These are phyloP conservation scores for Syzygium grande DNA, from an alignment of 345 rosid genomes.

Conservation along the genomic window DNA sequence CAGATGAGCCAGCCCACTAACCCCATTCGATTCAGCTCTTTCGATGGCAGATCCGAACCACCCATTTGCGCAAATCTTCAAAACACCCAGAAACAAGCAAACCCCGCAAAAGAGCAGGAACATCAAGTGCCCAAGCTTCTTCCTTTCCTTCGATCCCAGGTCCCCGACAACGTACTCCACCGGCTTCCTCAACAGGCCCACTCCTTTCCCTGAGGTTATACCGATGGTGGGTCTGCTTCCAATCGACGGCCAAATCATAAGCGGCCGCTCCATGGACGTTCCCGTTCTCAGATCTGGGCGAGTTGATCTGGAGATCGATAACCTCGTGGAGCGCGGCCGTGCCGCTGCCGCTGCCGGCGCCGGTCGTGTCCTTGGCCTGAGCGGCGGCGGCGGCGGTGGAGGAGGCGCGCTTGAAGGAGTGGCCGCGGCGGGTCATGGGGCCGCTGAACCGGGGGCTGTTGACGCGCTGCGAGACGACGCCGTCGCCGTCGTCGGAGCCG, in stretches of 20 bases:
- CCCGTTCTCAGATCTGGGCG: constrained; percentile 72
- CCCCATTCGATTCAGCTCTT: constrained; percentile 44
- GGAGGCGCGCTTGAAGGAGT: constrained; percentile 70
- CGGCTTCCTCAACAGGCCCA: constrained; percentile 26
- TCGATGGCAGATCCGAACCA: constrained; percentile 91
- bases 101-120: constrained; percentile 71
- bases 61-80: constrained; percentile 80
- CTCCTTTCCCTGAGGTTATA: constrained; percentile 37
- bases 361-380: background rate
- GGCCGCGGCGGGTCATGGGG: constrained; percentile 82
- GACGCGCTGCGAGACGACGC: constrained; percentile 68
- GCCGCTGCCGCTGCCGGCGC: background rate
- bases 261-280: constrained; percentile 10
- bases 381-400: constrained; percentile 2
- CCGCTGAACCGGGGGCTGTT: constrained; percentile 90
- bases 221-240: constrained; percentile 22
- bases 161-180: constrained; percentile 45
- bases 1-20: constrained; percentile 2
- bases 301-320: constrained; percentile 58
- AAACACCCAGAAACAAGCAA: constrained; percentile 80
- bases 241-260: constrained; percentile 26
- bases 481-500: constrained; percentile 55
- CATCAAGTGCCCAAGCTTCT: constrained; percentile 82
- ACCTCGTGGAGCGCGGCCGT: constrained; percentile 43
- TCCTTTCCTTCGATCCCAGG: constrained; percentile 61